Base-by-base conservation (phyloP, 164 flowering plant genomes). In the Umbellularia californica region DNA sequence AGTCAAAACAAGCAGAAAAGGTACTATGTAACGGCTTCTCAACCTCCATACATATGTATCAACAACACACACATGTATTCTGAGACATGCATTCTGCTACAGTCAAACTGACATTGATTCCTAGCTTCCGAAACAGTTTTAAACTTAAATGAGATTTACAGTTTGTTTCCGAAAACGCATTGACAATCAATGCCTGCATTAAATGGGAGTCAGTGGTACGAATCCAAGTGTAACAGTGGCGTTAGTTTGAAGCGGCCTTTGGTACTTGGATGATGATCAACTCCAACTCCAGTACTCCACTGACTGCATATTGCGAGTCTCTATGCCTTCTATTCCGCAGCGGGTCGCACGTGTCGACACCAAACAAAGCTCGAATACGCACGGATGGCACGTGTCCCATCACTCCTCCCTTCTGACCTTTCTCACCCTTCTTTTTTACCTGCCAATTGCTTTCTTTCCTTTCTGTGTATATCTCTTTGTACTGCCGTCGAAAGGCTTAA, bases 91-190 rank as follows among this genome's bases (percentile, higher is more conserved):
- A 35, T 35, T 55, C 20, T 14, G 20, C 60, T 55, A 12, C 17
- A 67, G 47, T 30, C 69, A 67, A 67, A 67, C 69, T 67, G 69
- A 67, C 69, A 30, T 28, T 67, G 69, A 27, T 67, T 27, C 69
- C 69, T 30, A 67, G 69, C 15, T 67, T 67, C 69, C n/a, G 10
- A 24, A 65, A 23, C 68, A 2, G 27, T 12, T 67, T 67, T 17
- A 67, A 67, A 28, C 30, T 67, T 67, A 35, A 67, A 67, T 33
- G 70, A 17, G 15, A 14, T 67, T 67, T 67, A 28, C 70, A 67
- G 3, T 17, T 24, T 1, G 70, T 30, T 67, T 67, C 23, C 10
- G 47, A 13, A 67, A 67, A 33, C 27, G 70, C 70, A 67, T 15
- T 67, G 50, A 15, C 28, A 33, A 67, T 28, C 50, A 17, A 28